Percentiles rank a stretch among this genome's conserved stretches.
Conservation (phyloP, 2,329 filamentous ascomycete genomes). For the Alternaria gaisen region DNA sequence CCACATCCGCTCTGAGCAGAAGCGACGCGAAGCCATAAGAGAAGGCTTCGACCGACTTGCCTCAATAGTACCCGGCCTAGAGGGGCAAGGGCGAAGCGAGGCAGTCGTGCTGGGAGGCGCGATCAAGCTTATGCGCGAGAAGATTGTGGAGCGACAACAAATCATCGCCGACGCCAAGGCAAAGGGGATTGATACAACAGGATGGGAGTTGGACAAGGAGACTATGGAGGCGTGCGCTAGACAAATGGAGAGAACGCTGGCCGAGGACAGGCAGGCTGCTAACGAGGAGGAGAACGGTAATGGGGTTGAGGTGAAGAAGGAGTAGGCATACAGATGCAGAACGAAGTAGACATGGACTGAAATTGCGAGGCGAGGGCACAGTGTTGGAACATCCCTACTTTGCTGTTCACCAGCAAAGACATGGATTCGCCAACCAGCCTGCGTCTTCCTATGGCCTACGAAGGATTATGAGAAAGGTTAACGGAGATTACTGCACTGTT, state of each 20-base stretch:
- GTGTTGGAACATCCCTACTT: background rate
- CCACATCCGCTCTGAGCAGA: slow-evolving; percentile 74
- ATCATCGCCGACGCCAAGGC: slow-evolving; percentile 50
- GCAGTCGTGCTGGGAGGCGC: slow-evolving; percentile 76
- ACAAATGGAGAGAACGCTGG: slow-evolving; percentile 36
- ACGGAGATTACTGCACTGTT: too few species aligned
- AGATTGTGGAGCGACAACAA: slow-evolving; percentile 49
- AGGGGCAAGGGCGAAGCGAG: slow-evolving; percentile 85
- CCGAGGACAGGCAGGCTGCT: slow-evolving; percentile 29
- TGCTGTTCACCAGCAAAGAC: background rate
- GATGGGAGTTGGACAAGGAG: slow-evolving; percentile 43
- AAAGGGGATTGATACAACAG: slow-evolving; percentile 45
- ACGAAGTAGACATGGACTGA: background rate
- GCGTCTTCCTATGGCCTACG: background rate
- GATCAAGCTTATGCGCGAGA: slow-evolving; percentile 54
- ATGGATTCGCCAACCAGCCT: background rate
- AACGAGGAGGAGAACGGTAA: slow-evolving; percentile 14
- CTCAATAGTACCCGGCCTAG: slow-evolving; percentile 79
- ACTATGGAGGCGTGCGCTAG: slow-evolving; percentile 39
- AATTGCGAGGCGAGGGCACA: background rate
- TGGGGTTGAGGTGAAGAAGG: slow-evolving; percentile 20
- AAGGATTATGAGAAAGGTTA: background rate
- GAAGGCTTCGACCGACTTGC: slow-evolving; percentile 85
- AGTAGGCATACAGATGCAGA: background rate
- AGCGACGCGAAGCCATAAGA: slow-evolving; percentile 77